Evolutionary conservation across 495 filamentous ascomycete species (phyloP), one percentile per base, ranked within the genome.

Genomic region (Aspergillus nidulans): DNA sequence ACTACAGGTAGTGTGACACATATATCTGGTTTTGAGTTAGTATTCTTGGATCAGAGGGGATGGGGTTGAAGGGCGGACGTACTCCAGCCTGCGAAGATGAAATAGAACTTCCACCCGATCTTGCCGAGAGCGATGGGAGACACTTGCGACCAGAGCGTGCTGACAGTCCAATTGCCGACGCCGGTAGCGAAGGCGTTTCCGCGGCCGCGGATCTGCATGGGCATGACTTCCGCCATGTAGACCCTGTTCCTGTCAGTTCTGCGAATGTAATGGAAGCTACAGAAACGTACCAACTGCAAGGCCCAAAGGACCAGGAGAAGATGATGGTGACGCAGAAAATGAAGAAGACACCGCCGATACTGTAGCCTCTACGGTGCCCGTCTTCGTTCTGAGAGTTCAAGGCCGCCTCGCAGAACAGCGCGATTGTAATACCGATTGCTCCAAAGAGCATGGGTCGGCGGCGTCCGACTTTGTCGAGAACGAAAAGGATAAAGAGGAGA

Each of bases 171-270:
- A 63, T 80, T 80, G 1, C 76, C 75, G 32, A 78, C 60, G 4
- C 66, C 70, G 1, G 74, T 76, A 0, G 77, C 71, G 36, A 77
- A 75, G 26, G 73, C 73, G 51, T 69, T 76, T n/a, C 77, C 77
- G 30, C 69, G 68, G 6, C 69, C 73, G 10, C 77, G 71, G 41
- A 79, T 79, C 53, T 74, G 71, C 68, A 78, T 73, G 10, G 75
- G 75, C 75, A 79, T 77, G 32, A 79, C 65, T 57, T 80, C 75
- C 10, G 69, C 64, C 72, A 77, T 75, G 52, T 80, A 78, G 1
- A 75, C 71, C 69, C 70, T 58, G 24, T 19, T 7, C 15, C 30
- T 16, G 36, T n/a, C 41, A 46, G 26, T 36, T 12, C 16, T 30
- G 26, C 3, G 16, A 23, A 30, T 23, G 23, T n/a, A 18, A 12